These are phyloP conservation scores for Epichloe gansuensis DNA, from an alignment of 2,329 filamentous ascomycete genomes.

Conservation along the genomic window DNA sequence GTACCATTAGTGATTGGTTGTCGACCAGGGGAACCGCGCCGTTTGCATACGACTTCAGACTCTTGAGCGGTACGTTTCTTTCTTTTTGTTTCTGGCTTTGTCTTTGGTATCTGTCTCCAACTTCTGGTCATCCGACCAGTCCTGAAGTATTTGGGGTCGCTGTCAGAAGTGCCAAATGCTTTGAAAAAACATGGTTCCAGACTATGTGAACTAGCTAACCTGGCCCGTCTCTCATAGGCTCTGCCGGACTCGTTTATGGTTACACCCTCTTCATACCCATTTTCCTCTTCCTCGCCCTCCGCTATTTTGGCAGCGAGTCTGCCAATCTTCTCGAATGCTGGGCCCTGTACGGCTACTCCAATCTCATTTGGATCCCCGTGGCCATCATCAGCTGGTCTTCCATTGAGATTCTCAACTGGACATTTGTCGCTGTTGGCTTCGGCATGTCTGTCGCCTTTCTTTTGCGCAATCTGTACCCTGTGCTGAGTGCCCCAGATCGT, in stretches of 20 bases:
- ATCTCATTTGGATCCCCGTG: conserved; percentile 94
- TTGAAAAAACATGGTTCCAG: neutral
- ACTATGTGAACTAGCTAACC: conserved; percentile 1
- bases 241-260: conserved; percentile 86
- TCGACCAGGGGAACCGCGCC: conserved; percentile 52
- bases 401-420: conserved; percentile 77
- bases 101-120: too few relatives aligned
- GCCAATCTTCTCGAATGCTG: conserved; percentile 92
- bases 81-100: neutral
- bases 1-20: conserved; percentile 87
- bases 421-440: conserved; percentile 81
- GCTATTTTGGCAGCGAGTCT: conserved; percentile 89
- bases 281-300: conserved; percentile 72
- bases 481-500: conserved; percentile 82
- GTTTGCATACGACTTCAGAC: conserved; percentile 82
- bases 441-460: conserved; percentile 73
- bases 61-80: conserved; percentile 58
- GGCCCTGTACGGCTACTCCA: conserved; percentile 90
- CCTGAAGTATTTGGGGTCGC: neutral
- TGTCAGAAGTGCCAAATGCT: neutral
- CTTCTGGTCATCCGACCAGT: neutral
- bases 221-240: conserved; percentile 34
- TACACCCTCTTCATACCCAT: conserved; percentile 84
- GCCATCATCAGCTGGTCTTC: conserved; percentile 85
- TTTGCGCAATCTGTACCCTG: conserved; percentile 76